Conservation (phyloP, 2,329 filamentous ascomycete genomes). For the Verticillium nubilum region DNA sequence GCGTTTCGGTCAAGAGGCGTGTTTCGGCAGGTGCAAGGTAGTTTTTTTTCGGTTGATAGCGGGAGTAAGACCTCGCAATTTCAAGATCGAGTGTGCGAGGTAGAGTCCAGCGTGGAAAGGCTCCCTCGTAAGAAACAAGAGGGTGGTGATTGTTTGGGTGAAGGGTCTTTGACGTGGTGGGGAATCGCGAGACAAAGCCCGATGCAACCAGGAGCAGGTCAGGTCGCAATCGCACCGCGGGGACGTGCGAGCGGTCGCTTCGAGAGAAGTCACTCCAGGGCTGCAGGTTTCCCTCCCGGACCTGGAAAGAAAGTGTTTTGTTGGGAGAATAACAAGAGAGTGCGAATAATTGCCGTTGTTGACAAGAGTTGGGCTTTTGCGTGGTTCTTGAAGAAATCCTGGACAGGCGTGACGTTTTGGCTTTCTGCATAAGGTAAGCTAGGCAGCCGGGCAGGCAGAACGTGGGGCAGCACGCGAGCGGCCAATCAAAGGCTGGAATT, state of each 20-base stretch:
- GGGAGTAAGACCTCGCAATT: not conserved
- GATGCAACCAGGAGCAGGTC: not conserved
- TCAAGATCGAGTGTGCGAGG: not conserved
- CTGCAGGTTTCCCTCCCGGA: not conserved
- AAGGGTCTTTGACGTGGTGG: not conserved
- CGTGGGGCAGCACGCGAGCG: not conserved
- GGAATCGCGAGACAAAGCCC: not conserved
- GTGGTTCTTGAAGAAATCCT: not conserved
- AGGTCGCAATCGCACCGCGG: not conserved
- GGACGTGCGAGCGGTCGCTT: not conserved
- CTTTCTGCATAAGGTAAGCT: not conserved
- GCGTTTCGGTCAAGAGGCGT: slow-evolving; percentile 9
- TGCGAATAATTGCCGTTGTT: not conserved
- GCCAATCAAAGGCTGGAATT: not conserved
- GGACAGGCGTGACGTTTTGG: not conserved
- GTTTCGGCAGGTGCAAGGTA: not conserved
- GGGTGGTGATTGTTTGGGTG: not conserved
- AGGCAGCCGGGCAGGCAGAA: slow-evolving; percentile 1
- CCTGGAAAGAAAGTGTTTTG: not conserved
- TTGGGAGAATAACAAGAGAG: not conserved
- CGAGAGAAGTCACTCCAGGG: not conserved
- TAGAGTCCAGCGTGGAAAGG: not conserved
- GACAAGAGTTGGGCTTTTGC: not conserved
- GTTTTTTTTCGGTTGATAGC: not conserved
- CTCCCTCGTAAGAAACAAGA: not conserved